Evolutionary conservation across 1,284 basidiomycete genomes (phyloP), one percentile per base, ranked within the genome.

Genomic region (Tilletia setariae): DNA sequence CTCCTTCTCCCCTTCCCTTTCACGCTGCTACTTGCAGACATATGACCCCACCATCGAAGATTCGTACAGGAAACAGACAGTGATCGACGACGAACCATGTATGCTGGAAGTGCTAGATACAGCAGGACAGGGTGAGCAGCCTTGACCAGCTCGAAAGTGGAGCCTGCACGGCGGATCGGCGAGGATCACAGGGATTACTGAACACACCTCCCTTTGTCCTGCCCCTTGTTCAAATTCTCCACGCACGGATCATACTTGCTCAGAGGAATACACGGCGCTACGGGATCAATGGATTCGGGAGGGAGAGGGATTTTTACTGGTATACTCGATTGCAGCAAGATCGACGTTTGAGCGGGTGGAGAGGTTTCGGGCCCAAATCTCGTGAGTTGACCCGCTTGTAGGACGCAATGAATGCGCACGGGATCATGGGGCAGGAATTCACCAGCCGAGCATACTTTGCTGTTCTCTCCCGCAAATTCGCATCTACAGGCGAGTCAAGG

Each of bases 91-190:
- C 30, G 79, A 84, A 71, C 80, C 79, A 16, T 80, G 82, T 67
- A 80, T 83, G 89, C 87, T 93, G 68, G 91, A 94, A 79, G 89
- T 94, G 46, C 83, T 93, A 67, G 93, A 94, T 81, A 94, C 93
- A 15, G 93, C 93, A 21, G 92, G 93, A 91, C 79, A 92, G 92
- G 70, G 79, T 76, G 43, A 35, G 72, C 62, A n/a, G n/a, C n/a
- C n/a, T n/a, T n/a, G n/a, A n/a, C n/a, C n/a, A n/a, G n/a, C n/a
- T n/a, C n/a, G n/a, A n/a, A n/a, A n/a, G n/a, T n/a, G n/a, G n/a
- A n/a, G n/a, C n/a, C n/a, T n/a, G n/a, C n/a, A n/a, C n/a, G n/a
- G n/a, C n/a, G n/a, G n/a, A n/a, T n/a, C n/a, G n/a, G n/a, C n/a
- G n/a, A n/a, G n/a, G n/a, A n/a, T n/a, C n/a, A n/a, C n/a, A 40